These are phyloP conservation scores for Aspergillus aculeatinus DNA, from an alignment of 2,329 filamentous ascomycete genomes.

Conservation along the genomic window DNA sequence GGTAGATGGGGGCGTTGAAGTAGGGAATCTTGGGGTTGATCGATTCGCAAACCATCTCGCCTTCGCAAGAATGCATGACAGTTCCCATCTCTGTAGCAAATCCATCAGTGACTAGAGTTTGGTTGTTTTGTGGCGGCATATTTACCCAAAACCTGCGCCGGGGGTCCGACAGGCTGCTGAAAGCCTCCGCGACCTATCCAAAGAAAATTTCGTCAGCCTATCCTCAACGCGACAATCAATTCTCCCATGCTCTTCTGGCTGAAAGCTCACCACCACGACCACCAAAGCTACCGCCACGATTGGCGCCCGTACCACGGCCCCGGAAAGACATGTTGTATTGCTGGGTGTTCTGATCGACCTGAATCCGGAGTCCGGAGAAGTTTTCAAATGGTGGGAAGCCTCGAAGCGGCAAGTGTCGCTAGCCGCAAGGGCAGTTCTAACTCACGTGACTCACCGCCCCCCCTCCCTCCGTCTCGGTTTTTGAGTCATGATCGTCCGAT, in stretches of 20 bases:
- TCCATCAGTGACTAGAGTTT: constrained; percentile 31
- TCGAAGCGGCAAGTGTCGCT: constrained; percentile 45
- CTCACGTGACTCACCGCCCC: constrained; percentile 39
- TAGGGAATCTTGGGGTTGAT: constrained; percentile 95
- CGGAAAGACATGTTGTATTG: constrained; percentile 62
- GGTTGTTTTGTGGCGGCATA: constrained; percentile 9
- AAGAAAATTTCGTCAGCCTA: constrained; percentile 38
- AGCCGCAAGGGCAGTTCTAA: constrained; percentile 35
- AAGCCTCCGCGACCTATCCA: constrained; percentile 61
- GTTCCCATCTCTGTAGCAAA: constrained; percentile 74
- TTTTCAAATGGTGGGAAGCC: constrained; percentile 45
- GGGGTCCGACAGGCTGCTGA: constrained; percentile 61
- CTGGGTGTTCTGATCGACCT: constrained; percentile 28
- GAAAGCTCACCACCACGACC: constrained; percentile 43
- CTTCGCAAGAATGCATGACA: constrained; percentile 92
- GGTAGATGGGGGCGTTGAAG: constrained; percentile 98
- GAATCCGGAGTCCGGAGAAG: constrained; percentile 33
- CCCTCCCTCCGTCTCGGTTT: constrained; percentile 23
- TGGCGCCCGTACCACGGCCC: constrained; percentile 55
- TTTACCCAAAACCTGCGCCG: constrained; percentile 59
- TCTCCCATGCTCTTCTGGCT: constrained; percentile 26
- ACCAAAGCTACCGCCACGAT: constrained; percentile 49
- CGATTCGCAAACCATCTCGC: constrained; percentile 96
- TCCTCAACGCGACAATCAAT: constrained; percentile 9
- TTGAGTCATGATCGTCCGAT: constrained; percentile 11